phyloP scores from a whole-genome alignment of 768 basidiomycete species.

The Inosperma sp. region DNA sequence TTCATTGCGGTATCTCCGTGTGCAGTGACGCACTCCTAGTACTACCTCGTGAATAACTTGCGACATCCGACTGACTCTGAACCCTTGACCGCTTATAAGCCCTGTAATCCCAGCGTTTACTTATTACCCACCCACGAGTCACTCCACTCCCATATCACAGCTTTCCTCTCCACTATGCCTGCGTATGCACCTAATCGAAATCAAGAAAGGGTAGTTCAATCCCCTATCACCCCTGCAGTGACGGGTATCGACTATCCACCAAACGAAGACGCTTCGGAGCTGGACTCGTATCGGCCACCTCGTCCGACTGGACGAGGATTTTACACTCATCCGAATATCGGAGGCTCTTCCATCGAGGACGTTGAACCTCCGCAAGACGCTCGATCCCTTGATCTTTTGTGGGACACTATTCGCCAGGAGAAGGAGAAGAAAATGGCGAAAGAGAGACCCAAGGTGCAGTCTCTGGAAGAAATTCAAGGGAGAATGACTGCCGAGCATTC shows the following conservation, averaged over 20 bases:
- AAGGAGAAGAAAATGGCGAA: conserved; percentile 66
- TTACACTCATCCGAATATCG: conserved; percentile 37
- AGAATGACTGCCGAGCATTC: conserved; percentile 30
- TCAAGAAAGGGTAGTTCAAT: conserved; percentile 29
- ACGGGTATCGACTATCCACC: conserved; percentile 47
- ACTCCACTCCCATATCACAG: conserved; percentile 10
- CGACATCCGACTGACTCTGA: conserved; percentile 26
- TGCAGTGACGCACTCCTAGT: conserved; percentile 25
- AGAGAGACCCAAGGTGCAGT: conserved; percentile 65
- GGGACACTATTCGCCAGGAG: conserved; percentile 59
- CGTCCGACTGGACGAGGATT: conserved; percentile 24
- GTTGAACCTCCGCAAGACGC: conserved; percentile 39
- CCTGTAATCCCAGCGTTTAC: conserved; percentile 7
- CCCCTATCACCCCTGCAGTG: conserved; percentile 43
- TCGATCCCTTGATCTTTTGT: conserved; percentile 53
- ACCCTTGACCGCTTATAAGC: conserved; percentile 29
- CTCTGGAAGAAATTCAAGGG: conserved; percentile 48
- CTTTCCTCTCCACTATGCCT: conserved; percentile 21
- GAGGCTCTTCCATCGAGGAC: conserved; percentile 42
- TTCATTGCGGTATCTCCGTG: conserved; percentile 31
- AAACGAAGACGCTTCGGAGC: conserved; percentile 35
- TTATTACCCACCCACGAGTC: conserved; percentile 20
- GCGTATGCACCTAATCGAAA: conserved; percentile 26
- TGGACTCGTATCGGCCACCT: conserved; percentile 29
- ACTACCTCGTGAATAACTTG: conserved; percentile 42